A percentile compares a stretch with the other conserved stretches of the same genome.
phyloP scores from a whole-genome alignment of 140 eudicot species.

The Stevia rebaudiana region DNA sequence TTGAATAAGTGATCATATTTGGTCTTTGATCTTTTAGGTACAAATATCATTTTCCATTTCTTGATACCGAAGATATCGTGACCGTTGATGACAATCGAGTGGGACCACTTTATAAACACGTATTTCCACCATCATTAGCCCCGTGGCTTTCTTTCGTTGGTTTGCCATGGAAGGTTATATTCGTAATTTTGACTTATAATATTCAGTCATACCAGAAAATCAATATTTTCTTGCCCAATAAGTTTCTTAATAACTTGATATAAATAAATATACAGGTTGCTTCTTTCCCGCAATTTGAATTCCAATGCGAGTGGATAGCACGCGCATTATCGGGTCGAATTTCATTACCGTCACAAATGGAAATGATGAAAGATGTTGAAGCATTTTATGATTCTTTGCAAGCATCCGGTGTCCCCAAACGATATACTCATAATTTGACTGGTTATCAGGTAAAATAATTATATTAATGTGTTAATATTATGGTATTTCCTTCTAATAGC shows the following conservation, averaged over 20 bases:
- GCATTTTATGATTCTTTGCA: conserved; percentile 57
- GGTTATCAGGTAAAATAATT: conserved; percentile 39
- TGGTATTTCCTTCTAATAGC: no score
- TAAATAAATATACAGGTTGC: conserved; percentile 39
- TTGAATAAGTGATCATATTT: not conserved
- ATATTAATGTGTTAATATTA: not conserved
- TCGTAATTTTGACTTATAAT: not conserved
- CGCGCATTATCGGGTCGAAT: conserved; percentile 70
- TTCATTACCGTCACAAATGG: conserved; percentile 47
- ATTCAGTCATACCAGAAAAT: not conserved
- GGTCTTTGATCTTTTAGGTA: conserved; percentile 43
- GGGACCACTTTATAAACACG: conserved; percentile 84
- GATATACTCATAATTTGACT: conserved; percentile 61
- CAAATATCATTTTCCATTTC: conserved; percentile 89
- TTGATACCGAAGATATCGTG: conserved; percentile 48
- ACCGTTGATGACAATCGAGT: conserved; percentile 82
- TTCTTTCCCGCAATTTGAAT: conserved; percentile 68
- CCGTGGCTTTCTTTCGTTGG: conserved; percentile 93
- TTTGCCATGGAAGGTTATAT: conserved; percentile 41
- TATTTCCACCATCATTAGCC: conserved; percentile 82
- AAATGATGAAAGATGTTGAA: conserved; percentile 67
- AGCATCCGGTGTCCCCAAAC: conserved; percentile 59
- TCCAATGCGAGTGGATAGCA: conserved; percentile 84
- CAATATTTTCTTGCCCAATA: not conserved
- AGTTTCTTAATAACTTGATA: not conserved